Conservation (phyloP, 2,329 filamentous ascomycete genomes). For the Alternaria brassicae region DNA sequence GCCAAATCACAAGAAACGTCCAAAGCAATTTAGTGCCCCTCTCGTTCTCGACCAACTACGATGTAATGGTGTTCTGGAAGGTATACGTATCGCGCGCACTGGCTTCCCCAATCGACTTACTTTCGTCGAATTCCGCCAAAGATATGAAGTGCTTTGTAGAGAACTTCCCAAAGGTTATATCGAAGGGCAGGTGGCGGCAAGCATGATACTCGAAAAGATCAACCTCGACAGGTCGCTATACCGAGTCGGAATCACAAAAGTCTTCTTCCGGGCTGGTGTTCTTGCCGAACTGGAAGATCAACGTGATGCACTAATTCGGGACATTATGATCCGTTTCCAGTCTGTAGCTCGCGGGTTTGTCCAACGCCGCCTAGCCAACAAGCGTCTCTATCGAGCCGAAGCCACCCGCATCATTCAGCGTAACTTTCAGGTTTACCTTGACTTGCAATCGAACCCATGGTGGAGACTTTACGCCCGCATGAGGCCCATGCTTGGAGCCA, state of each 20-base stretch:
- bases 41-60: conserved; percentile 97
- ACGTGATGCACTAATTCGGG: conserved; percentile 87
- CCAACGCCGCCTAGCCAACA: conserved; percentile 86
- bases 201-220: conserved; percentile 87
- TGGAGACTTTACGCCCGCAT: conserved; percentile 95
- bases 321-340: conserved; percentile 94
- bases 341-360: conserved; percentile 89
- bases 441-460: conserved; percentile 93
- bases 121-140: conserved; percentile 92
- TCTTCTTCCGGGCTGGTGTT: conserved; percentile 96
- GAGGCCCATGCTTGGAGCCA: conserved; percentile 92
- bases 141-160: conserved; percentile 93
- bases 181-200: conserved; percentile 85
- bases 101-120: conserved; percentile 93
- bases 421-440: conserved; percentile 90
- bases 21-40: conserved; percentile 88
- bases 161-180: conserved; percentile 86
- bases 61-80: conserved; percentile 98
- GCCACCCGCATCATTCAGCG: conserved; percentile 93
- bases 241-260: conserved; percentile 93
- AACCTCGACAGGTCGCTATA: conserved; percentile 85
- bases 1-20: conserved; percentile 96
- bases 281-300: conserved; percentile 96
- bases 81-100: conserved; percentile 94
- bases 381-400: conserved; percentile 91